Percentiles rank a stretch among this genome's conserved stretches.
Evolutionary conservation across 345 rosid genomes (phyloP).

Genomic region (Bretschneidera sinensis): DNA sequence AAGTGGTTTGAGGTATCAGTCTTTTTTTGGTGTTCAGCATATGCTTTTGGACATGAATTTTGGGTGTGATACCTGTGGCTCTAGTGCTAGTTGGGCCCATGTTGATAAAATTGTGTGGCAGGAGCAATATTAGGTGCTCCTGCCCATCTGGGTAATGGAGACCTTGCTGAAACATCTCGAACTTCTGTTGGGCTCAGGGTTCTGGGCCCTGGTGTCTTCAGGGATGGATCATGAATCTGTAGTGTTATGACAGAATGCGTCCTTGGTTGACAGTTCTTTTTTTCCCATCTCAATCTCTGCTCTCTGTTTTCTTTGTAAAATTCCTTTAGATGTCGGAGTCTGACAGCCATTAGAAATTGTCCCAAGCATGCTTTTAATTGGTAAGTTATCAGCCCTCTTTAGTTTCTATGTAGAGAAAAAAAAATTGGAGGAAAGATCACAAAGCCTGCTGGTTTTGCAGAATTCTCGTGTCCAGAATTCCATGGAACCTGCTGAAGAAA

Average conservation of each 20-base stretch:
- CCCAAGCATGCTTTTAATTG: constrained; percentile 8
- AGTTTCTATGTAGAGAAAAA: constrained; percentile 1
- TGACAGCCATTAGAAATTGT: constrained; percentile 30
- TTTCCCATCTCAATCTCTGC: constrained; percentile 11
- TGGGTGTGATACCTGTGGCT: constrained; percentile 3
- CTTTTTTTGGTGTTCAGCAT: constrained; percentile 7
- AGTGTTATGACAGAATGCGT: constrained; percentile 10
- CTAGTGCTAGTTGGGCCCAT: constrained; percentile 15
- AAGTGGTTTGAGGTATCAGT: background rate
- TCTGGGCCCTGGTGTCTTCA: constrained; percentile 38
- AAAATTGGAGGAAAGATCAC: no score
- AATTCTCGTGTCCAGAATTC: background rate
- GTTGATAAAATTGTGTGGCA: background rate
- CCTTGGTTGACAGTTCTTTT: constrained; percentile 14
- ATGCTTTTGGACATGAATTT: constrained; percentile 5
- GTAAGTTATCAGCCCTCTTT: constrained; percentile 6
- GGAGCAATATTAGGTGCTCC: constrained; percentile 13
- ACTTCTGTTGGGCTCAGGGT: constrained; percentile 22
- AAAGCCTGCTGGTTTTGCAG: background rate
- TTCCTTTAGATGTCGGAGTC: constrained; percentile 13
- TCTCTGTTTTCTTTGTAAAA: constrained; percentile 10
- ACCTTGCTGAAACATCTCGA: constrained; percentile 12
- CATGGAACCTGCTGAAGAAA: background rate
- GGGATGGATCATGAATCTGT: constrained; percentile 6
- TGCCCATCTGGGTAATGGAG: constrained; percentile 12